Evolutionary conservation across 2,329 filamentous ascomycete genomes (phyloP), one percentile per base, ranked within the genome.

Genomic region (Beauveria caledonica): DNA sequence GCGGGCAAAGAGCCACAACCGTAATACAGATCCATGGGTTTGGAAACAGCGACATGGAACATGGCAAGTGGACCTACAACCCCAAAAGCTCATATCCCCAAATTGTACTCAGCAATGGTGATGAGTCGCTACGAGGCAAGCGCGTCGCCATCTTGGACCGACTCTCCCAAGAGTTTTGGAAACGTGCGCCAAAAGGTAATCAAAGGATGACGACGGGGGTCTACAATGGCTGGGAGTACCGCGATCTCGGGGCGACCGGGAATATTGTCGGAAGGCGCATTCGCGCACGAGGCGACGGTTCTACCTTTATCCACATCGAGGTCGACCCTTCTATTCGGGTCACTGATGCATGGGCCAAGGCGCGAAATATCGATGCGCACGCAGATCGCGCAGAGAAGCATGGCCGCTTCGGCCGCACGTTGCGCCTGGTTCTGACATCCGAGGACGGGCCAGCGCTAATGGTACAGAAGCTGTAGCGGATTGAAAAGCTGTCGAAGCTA

Each of bases 151-250:
- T 60, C 8, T 19, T 59, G n/a, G 56, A 59, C 48, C 19, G 48
- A 10, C 25, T 60, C 7, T 53, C 58, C 17, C 49, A 29, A 19
- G 58, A 60, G 29, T 53, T 60, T 40, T 59, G 56, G 58, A 53
- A 54, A 42, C 49, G 39, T 3, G 21, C 39, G 1, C 15, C 49
- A 5, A 17, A 40, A 7, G 42, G 17, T 8, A 53, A 27, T 6
- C 50, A 60, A n/a, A 53, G 21, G 17, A 53, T 60, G 58, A 60
- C 58, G 21, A 54, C 58, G 9, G 58, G 50, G 5, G 49, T 60
- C 7, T 60, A 42, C 50, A 60, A 54, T 13, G 58, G 58, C 2
- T 53, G 50, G 50, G 50, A 54, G 42, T 60, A 40, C 42, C 23
- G 58, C 42, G 58, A 60, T 13, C 58, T 60, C 5, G 49, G 40